phyloP scores from a whole-genome alignment of 1,284 basidiomycete genomes.

The Austroboletus novae-zelandiae region DNA sequence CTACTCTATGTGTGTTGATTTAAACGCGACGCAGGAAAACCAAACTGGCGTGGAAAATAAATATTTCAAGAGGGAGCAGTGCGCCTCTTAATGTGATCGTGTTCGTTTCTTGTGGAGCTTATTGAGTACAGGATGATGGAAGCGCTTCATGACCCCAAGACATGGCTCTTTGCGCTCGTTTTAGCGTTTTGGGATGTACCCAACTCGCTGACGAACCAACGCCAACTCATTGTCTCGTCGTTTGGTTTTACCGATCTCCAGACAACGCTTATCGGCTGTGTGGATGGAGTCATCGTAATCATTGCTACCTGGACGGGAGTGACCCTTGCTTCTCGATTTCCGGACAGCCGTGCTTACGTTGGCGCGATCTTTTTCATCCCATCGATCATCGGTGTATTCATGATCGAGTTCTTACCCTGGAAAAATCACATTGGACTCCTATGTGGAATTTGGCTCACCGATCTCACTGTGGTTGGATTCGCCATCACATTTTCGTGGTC shows the following conservation, averaged over 20 bases:
- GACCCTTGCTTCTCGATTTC: conserved; percentile 48
- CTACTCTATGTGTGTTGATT: not conserved
- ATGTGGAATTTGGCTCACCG: conserved; percentile 56
- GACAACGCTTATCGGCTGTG: conserved; percentile 69
- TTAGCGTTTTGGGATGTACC: conserved; percentile 62
- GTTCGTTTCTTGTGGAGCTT: not conserved
- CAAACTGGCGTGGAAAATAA: conserved; percentile 76
- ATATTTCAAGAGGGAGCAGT: conserved; percentile 75
- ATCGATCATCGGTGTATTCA: conserved; percentile 54
- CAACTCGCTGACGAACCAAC: conserved; percentile 71
- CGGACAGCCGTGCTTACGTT: conserved; percentile 57
- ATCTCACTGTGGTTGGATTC: conserved; percentile 63
- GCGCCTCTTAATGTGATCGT: conserved; percentile 23
- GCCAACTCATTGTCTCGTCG: conserved; percentile 63
- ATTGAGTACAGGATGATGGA: conserved; percentile 54
- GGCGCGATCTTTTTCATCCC: conserved; percentile 63
- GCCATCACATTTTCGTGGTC: conserved; percentile 61
- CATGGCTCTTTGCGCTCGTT: conserved; percentile 68
- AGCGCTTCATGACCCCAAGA: conserved; percentile 65
- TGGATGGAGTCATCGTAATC: conserved; percentile 64
- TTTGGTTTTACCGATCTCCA: conserved; percentile 66
- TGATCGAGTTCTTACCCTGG: conserved; percentile 66
- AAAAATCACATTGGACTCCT: conserved; percentile 60
- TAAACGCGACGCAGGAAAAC: conserved; percentile 42
- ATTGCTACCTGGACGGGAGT: conserved; percentile 60